Base-by-base conservation (phyloP, 2,329 filamentous ascomycete species). In the Herpotrichia juniperi region DNA sequence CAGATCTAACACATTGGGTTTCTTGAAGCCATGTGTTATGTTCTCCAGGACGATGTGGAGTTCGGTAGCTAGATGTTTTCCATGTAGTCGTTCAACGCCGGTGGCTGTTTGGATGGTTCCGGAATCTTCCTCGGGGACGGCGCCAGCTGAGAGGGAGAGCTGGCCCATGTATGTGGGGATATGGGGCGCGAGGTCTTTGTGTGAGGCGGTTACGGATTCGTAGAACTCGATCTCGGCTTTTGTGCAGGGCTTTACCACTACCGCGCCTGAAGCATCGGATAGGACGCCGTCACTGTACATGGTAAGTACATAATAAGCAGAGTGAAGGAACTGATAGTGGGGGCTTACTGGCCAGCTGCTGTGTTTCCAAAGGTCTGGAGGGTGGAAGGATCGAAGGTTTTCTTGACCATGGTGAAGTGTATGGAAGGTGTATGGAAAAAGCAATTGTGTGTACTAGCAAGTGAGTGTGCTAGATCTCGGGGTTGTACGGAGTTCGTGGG, bases 241-340 rank as follows among this genome's bases (percentile, higher is more conserved):
- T 0, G 90, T 96, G 74, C 93, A 97, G 16, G 94, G 94, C 76
- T 99, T 99, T 70, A 97, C 91, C 71, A 99, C 90, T 28, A 97
- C 81, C 58, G 89, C 85, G 70, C 94, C 94, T 47, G 90, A 86
- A 49, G 83, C 81, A 68, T 96, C 91, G 69, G 88, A 92, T 64
- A 96, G 84, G 42, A 96, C 93, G 59, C 94, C 94, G 62, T 96
- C 93, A 77, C 93, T 97, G 69, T n/a, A n/a, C 7, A 11, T 11
- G 40, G 40, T 28, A n/a, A 31, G 11, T 12, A 42, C 45, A n/a
- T 40, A 31, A 39, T 32, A 45, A 39, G 46, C 51, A 42, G 31
- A 48, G 40, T 51, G 43, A 31, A 46, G 50, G 50, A 42, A 48
- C 21, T 42, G 30, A 50, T 26, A 48, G 39, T 42, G 44, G 46